Percentiles rank a stretch among this genome's conserved stretches.
These are phyloP conservation scores for Secale cereale DNA, from an alignment of 176 grass and related monocot genomes.

Conservation along the genomic window DNA sequence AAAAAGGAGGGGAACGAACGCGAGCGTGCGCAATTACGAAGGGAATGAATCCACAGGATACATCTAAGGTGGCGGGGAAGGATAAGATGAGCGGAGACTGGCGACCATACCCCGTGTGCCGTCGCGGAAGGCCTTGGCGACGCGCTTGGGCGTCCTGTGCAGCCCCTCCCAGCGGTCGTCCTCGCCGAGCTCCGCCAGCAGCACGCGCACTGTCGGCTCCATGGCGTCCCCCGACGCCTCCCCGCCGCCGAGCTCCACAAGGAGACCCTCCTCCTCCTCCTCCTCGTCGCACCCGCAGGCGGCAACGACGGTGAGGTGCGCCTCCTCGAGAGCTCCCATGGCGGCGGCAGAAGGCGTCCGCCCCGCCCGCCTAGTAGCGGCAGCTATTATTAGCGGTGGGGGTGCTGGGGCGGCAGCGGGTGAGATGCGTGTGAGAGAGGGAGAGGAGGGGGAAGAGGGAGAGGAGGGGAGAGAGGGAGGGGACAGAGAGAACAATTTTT, in stretches of 20 bases:
- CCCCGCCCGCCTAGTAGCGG: not conserved
- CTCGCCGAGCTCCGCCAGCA: conserved; percentile 84
- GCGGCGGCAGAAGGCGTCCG: not conserved
- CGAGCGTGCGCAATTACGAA: not conserved
- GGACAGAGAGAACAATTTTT: no score
- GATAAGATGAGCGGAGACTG: not conserved
- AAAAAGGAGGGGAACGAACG: not conserved
- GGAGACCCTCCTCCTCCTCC: not conserved
- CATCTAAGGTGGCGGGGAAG: not conserved
- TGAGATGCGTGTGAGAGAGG: no score
- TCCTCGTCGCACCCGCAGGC: conserved; percentile 32
- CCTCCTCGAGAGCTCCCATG: conserved; percentile 78
- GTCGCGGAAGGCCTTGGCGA: conserved; percentile 94
- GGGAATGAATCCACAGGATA: conserved; percentile 28
- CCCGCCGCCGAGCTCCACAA: conserved; percentile 2
- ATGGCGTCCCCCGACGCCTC: conserved; percentile 29
- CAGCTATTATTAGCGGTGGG: conserved; percentile 22
- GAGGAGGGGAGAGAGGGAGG: no score
- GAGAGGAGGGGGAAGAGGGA: no score
- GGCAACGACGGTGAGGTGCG: conserved; percentile 55
- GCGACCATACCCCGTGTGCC: conserved; percentile 63
- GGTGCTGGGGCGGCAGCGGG: no score
- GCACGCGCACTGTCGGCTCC: conserved; percentile 54
- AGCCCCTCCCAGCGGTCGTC: conserved; percentile 73
- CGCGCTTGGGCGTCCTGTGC: conserved; percentile 74